phyloP scores from a whole-genome alignment of 768 basidiomycete species.

The Russula dissimulans region DNA sequence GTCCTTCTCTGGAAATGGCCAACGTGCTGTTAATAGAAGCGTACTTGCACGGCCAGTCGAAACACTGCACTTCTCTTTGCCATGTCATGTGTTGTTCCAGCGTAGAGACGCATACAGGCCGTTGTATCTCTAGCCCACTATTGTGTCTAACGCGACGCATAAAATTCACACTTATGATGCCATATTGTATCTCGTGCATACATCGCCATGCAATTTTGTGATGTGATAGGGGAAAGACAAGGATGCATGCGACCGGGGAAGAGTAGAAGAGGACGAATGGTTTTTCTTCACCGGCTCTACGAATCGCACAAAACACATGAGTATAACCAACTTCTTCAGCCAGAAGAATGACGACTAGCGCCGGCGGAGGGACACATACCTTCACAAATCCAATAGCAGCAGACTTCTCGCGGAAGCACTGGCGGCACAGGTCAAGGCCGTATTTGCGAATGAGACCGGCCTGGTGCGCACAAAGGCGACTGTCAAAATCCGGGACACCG shows the following conservation, averaged over 20 bases:
- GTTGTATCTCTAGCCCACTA: not conserved
- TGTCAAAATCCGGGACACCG: slow-evolving; percentile 23
- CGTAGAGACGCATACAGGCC: not conserved
- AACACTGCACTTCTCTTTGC: not conserved
- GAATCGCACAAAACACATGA: not conserved
- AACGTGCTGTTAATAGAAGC: not conserved
- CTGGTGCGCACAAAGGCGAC: slow-evolving; percentile 94
- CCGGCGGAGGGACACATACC: slow-evolving; percentile 37
- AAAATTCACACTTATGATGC: not conserved
- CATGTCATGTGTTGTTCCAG: no score
- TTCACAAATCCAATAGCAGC: slow-evolving; percentile 90
- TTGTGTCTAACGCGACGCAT: not conserved
- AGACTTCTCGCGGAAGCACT: slow-evolving; percentile 97
- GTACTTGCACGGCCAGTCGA: not conserved
- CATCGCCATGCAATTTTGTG: slow-evolving; percentile 4
- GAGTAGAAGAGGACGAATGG: not conserved
- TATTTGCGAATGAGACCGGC: slow-evolving; percentile 98
- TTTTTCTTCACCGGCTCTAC: slow-evolving; percentile 10
- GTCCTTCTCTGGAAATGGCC: not conserved
- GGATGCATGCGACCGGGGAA: not conserved
- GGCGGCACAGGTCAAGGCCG: slow-evolving; percentile 94
- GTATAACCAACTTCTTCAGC: not conserved
- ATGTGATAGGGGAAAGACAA: not conserved
- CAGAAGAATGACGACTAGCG: not conserved
- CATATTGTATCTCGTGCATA: slow-evolving; percentile 1